Base-by-base conservation (phyloP, 148 eudicot species). In the Polygonum aviculare region DNA sequence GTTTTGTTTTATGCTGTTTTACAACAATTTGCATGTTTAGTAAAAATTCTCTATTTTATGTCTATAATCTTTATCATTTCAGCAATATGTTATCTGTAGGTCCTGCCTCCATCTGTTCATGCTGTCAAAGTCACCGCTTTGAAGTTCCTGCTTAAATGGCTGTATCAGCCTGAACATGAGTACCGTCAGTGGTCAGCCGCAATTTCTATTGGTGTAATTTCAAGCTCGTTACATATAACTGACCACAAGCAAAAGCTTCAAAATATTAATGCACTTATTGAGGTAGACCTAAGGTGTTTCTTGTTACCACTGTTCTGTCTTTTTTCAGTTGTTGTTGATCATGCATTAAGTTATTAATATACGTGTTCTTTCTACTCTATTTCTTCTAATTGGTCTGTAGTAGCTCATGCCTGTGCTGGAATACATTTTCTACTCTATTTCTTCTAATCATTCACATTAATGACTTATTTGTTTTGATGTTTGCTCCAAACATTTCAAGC, bases 131-230 rank as follows among this genome's bases (percentile, higher is more conserved):
- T 86, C 21, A 72, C 87, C 80, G 98, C 92, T 77, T 86, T 91
- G 76, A 90, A 91, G 74, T 93, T 91, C 72, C 86, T 96, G 71
- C 84, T 88, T 76, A 83, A 75, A 60, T 96, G 98, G 98, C 85
- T 96, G 75, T 86, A 84, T 80, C 97, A 91, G 77, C 80, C 90
- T 78, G 99, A 91, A 79, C 99, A 91, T 72, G 99, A 96, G 82
- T 84, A 91, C 78, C 94, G 94, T 67, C 99, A 93, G 81, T 96
- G 99, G 99, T 83, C 99, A 50, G 97, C 99, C 72, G 99, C 99
- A 63, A 90, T 96, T 80, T 84, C 99, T 78, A 87, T 96, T 79
- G 99, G 99, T 71, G 74, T 88, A 73, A 84, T 96, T 80, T 86
- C 97, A 79, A 88, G 88, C 82, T 83, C 87, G 77, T 81, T 91